Percentiles rank a stretch among this genome's conserved stretches.
These are phyloP conservation scores for Teratosphaeria nubilosa DNA, from an alignment of 2,329 filamentous ascomycete species.

Conservation along the genomic window DNA sequence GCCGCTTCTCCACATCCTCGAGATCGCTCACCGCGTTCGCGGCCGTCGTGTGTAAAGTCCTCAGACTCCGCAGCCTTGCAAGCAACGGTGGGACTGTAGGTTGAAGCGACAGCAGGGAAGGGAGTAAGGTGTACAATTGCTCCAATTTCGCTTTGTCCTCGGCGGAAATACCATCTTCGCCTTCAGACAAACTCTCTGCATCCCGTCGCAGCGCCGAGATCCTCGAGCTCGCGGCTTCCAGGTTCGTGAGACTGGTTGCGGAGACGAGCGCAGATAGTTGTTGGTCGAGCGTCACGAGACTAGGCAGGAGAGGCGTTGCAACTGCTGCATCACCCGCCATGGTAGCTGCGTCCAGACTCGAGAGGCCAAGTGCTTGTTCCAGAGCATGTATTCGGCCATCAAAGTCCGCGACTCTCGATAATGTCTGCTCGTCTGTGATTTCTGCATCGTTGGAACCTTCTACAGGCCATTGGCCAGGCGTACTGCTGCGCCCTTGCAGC, in stretches of 20 bases:
- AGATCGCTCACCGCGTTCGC: conserved; percentile 70
- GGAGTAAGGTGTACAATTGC: conserved; percentile 76
- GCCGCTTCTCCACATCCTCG: conserved; percentile 64
- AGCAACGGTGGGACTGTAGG: conserved; percentile 78
- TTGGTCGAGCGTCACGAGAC: conserved; percentile 68
- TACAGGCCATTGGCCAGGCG: background rate
- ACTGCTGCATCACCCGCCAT: conserved; percentile 39
- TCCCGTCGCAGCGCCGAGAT: conserved; percentile 41
- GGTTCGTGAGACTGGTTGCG: conserved; percentile 58
- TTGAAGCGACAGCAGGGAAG: conserved; percentile 76
- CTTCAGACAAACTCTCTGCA: conserved; percentile 59
- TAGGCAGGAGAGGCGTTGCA: conserved; percentile 65
- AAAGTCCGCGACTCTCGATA: conserved; percentile 78
- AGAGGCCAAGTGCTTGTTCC: conserved; percentile 73
- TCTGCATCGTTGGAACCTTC: background rate
- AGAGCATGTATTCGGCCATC: conserved; percentile 69
- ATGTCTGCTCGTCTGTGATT: conserved; percentile 42
- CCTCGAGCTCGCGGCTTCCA: conserved; percentile 45
- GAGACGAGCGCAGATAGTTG: conserved; percentile 64
- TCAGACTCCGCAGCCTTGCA: conserved; percentile 72
- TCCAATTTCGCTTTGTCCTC: conserved; percentile 83
- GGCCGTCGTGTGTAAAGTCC: conserved; percentile 77
- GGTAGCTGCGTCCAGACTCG: conserved; percentile 51
- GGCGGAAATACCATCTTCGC: conserved; percentile 30
- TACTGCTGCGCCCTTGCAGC: background rate